These are phyloP conservation scores for Neurospora discreta DNA, from an alignment of 495 filamentous ascomycete genomes.

Conservation along the genomic window DNA sequence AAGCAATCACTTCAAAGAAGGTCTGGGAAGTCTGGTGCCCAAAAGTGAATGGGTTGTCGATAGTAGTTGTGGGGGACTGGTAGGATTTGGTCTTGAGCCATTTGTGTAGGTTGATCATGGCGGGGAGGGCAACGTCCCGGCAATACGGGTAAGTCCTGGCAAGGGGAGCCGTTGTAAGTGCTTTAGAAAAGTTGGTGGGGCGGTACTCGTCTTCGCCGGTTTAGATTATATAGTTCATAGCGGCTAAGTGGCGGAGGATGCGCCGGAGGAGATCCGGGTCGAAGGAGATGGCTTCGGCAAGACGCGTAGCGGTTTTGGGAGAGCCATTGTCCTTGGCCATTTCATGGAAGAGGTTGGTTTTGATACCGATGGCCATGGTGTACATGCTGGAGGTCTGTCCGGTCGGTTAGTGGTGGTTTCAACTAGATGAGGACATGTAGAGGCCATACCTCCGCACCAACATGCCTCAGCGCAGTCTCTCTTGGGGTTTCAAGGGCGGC, in stretches of 20 bases:
- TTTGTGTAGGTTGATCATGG: conserved; percentile 8
- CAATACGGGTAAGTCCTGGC: conserved; percentile 16
- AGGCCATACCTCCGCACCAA: conserved; percentile 19
- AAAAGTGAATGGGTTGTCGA: conserved; percentile 20
- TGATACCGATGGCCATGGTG: conserved; percentile 5
- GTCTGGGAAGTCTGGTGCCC: conserved; percentile 18
- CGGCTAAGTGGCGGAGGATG: conserved; percentile 37
- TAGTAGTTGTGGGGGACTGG: conserved; percentile 11
- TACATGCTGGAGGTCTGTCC: conserved; percentile 6
- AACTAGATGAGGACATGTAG: neutral
- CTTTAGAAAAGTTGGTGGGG: conserved; percentile 31
- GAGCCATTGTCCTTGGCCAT: conserved; percentile 4
- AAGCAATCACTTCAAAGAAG: conserved; percentile 19
- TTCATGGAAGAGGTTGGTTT: conserved; percentile 9
- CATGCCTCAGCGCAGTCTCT: conserved; percentile 25
- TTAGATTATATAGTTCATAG: conserved; percentile 39
- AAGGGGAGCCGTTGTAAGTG: conserved; percentile 24
- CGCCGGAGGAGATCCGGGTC: conserved; percentile 13
- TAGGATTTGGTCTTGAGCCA: conserved; percentile 18
- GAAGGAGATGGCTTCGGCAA: conserved; percentile 5
- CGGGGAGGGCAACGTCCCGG: conserved; percentile 9
- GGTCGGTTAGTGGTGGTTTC: neutral
- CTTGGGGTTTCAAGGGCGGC: conserved; percentile 23
- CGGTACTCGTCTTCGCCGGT: conserved; percentile 33
- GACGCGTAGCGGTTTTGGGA: conserved; percentile 6